phyloP scores from a whole-genome alignment of 2,329 filamentous ascomycete genomes.

The Ceratocystis smalleyi region DNA sequence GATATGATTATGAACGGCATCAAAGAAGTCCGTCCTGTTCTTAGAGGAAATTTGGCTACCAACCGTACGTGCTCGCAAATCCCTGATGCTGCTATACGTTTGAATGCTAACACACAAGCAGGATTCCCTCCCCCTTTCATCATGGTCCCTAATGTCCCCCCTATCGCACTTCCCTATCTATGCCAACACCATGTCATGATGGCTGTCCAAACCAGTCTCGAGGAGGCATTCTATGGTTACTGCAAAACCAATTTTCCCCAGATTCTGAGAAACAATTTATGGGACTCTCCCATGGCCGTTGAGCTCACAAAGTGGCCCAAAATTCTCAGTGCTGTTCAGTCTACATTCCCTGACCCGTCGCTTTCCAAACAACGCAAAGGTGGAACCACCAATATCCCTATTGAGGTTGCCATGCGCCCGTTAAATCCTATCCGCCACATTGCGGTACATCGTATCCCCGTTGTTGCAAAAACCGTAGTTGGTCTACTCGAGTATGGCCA shows the following conservation, averaged over 20 bases:
- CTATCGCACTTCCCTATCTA: conserved; percentile 7
- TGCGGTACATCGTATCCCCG: conserved; percentile 11
- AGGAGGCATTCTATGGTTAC: conserved; percentile 9
- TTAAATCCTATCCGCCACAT: conserved; percentile 13
- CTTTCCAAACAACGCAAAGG: not conserved
- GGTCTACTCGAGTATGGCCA: conserved; percentile 4
- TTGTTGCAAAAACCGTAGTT: conserved; percentile 3
- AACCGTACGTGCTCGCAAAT: not conserved
- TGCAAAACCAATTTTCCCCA: conserved; percentile 5
- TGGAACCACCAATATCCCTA: not conserved
- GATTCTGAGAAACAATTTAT: not conserved
- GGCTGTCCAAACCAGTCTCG: conserved; percentile 3
- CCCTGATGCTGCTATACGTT: not conserved
- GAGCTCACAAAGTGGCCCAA: conserved; percentile 12
- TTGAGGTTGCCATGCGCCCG: conserved; percentile 1
- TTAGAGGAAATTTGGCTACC: not conserved
- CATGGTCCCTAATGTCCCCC: not conserved
- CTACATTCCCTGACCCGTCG: conserved; percentile 7
- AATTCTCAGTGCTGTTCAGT: not conserved
- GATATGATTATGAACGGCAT: not conserved
- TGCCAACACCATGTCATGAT: conserved; percentile 13
- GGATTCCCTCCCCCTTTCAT: conserved; percentile 7
- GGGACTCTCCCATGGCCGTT: conserved; percentile 10
- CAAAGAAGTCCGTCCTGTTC: conserved; percentile 2
- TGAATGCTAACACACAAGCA: not conserved